Percentiles rank a stretch among this genome's conserved stretches.
These are phyloP conservation scores for Ogataea ganodermae DNA, from an alignment of 805 yeast genomes.

Conservation along the genomic window DNA sequence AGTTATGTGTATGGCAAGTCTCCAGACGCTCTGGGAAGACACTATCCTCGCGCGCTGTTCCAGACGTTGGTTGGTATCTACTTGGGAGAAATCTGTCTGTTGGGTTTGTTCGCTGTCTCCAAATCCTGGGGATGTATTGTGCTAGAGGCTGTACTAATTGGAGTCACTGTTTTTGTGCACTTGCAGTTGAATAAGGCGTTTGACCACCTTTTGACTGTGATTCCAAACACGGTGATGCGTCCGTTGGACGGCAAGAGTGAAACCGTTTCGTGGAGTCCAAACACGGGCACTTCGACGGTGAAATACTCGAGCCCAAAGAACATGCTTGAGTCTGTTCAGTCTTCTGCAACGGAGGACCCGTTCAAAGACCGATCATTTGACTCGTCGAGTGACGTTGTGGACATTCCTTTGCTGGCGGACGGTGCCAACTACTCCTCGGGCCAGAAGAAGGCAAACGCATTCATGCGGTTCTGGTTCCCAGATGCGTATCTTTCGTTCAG, in stretches of 20 bases:
- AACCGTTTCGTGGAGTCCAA: constrained; percentile 55
- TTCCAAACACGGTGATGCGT: constrained; percentile 74
- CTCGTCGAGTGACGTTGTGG: constrained; percentile 1
- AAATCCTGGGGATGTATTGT: constrained; percentile 95
- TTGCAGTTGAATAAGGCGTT: constrained; percentile 65
- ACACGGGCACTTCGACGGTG: background rate
- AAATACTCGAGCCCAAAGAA: constrained; percentile 2
- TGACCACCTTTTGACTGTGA: constrained; percentile 53
- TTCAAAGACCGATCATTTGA: constrained; percentile 6
- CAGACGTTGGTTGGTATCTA: constrained; percentile 89
- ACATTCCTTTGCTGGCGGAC: constrained; percentile 70
- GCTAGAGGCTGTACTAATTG: constrained; percentile 65
- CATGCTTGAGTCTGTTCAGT: background rate
- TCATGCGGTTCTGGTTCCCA: constrained; percentile 54
- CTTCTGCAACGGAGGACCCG: constrained; percentile 1
- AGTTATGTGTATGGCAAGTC: constrained; percentile 68
- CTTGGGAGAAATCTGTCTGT: constrained; percentile 79
- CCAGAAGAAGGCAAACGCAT: constrained; percentile 18
- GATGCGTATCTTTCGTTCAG: constrained; percentile 51
- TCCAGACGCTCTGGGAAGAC: constrained; percentile 75
- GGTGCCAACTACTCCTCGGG: constrained; percentile 46
- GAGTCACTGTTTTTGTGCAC: constrained; percentile 70
- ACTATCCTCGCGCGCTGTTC: constrained; percentile 85
- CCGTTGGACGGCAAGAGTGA: constrained; percentile 70
- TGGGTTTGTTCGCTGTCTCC: constrained; percentile 86